Conservation (phyloP, 768 basidiomycete genomes). For the Cyclocybe cylindracea region DNA sequence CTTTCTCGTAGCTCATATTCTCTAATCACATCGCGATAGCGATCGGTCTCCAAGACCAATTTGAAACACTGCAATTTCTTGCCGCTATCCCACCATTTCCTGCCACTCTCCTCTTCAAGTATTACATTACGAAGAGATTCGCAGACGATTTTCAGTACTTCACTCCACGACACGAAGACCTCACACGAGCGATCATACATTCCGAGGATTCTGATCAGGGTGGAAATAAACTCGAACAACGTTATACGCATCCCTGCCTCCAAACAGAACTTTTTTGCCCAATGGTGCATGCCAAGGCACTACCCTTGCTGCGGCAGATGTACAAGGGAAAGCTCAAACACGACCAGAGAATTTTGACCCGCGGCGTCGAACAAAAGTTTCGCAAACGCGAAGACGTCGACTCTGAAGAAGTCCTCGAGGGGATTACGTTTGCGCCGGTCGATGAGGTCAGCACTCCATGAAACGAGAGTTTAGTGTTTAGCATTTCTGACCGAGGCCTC, state of each 20-base stretch:
- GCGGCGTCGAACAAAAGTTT: constrained; percentile 8
- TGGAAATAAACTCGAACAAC: constrained; percentile 66
- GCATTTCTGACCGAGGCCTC: not conserved
- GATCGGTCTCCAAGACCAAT: constrained; percentile 67
- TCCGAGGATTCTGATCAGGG: constrained; percentile 59
- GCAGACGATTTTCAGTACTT: constrained; percentile 67
- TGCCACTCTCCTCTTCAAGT: constrained; percentile 69
- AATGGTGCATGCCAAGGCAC: constrained; percentile 68
- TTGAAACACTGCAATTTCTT: constrained; percentile 61
- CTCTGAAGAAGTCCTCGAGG: constrained; percentile 18
- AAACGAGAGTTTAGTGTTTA: not conserved
- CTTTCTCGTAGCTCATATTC: constrained; percentile 2
- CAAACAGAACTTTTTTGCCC: constrained; percentile 70
- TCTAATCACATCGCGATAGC: constrained; percentile 38
- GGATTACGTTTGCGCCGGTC: constrained; percentile 20
- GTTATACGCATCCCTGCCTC: constrained; percentile 85
- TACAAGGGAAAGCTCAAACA: constrained; percentile 50
- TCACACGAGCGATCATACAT: constrained; percentile 58
- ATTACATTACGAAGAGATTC: constrained; percentile 62
- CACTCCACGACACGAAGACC: constrained; percentile 65
- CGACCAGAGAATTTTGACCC: constrained; percentile 3
- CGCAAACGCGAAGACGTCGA: constrained; percentile 3
- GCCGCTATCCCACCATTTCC: constrained; percentile 72
- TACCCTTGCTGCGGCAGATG: constrained; percentile 59
- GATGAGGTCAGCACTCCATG: constrained; percentile 16